Base-by-base conservation (phyloP, 352 stramenopile species). In the Sclerospora graminicola region DNA sequence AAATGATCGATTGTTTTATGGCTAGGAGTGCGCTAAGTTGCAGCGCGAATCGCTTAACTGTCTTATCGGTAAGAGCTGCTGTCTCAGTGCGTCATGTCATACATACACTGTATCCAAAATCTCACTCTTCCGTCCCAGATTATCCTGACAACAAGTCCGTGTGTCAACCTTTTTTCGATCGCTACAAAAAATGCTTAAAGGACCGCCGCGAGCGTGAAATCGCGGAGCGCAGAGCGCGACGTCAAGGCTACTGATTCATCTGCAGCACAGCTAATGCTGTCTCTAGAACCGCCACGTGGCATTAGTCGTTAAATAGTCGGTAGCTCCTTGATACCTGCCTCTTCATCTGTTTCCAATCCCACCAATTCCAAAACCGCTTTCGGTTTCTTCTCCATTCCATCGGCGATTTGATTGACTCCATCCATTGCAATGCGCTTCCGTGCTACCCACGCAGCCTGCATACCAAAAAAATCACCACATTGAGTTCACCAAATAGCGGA, bases 341-440 rank as follows among this genome's bases (percentile, higher is more conserved):
- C 74, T 10, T 59, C 74, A 50, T 89, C 78, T 11, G 78, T 84
- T 55, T 89, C 78, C 23, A 89, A 46, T 14, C 61, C 69, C 11
- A 69, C 59, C 14, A 87, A 41, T 0, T 74, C 61, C 44, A 82
- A 49, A 45, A 90, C 69, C 8, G 55, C 66, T 37, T 82, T 83
- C 3, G 63, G 49, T 27, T 87, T 88, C 52, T 90, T 90, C 55
- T 90, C 79, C 75, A 87, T 88, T 20, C 79, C 74, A 21, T 90
- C 79, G 0, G 79, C 70, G 28, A 88, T 72, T 57, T 85, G 70
- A 48, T 90, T 79, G 14, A 90, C 50, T 8, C 69, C 75, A 16
- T 90, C 78, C 59, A 79, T 84, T 8, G 65, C 73, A 42, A 90
- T 84, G 8, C 78, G 73, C 49, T 90, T 90, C 23, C 78, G 68